A percentile compares a stretch with the other conserved stretches of the same genome.
Evolutionary conservation across 192 early-diverging fungal species (phyloP).

Genomic region (Coemansia javaensis): DNA sequence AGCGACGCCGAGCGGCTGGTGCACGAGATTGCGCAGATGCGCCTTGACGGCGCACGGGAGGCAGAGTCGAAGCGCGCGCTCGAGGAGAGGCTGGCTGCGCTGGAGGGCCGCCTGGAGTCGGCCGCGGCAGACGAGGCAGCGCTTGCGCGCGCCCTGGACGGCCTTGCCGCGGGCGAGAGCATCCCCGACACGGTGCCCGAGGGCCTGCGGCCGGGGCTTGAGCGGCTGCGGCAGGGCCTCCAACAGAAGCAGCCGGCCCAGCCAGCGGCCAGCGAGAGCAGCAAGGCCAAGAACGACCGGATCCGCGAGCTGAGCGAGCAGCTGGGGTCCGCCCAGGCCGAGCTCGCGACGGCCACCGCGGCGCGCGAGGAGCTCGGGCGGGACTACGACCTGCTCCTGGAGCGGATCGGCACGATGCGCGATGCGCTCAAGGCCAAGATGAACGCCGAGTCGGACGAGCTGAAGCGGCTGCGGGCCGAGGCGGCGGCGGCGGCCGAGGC

Average conservation of each 20-base stretch:
- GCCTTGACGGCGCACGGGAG: constrained; percentile 14
- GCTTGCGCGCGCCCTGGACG: constrained; percentile 9
- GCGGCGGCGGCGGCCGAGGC: constrained; percentile 13
- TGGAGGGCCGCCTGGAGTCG: constrained; percentile 8
- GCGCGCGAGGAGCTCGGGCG: constrained; percentile 43
- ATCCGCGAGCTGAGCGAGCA: constrained; percentile 15
- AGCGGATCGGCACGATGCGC: constrained; percentile 74
- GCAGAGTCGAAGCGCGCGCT: constrained; percentile 2
- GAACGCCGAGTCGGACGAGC: constrained; percentile 69
- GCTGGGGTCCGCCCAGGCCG: too few species aligned
- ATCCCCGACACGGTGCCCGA: constrained; percentile 27
- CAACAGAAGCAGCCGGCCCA: too few species aligned
- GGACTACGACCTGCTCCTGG: constrained; percentile 65
- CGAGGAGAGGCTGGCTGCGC: constrained; percentile 4
- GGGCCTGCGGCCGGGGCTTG: constrained; percentile 3
- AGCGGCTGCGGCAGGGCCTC: too few species aligned
- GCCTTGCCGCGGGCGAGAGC: constrained; percentile 10
- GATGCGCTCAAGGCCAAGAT: constrained; percentile 74
- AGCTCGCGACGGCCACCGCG: constrained; percentile 20
- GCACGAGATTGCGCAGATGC: constrained; percentile 25
- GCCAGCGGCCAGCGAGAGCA: not conserved
- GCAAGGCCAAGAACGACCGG: constrained; percentile 5
- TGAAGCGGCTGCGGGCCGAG: constrained; percentile 39
- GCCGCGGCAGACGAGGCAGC: constrained; percentile 8
- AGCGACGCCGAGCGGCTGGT: not conserved